Conservation (phyloP, 2,329 filamentous ascomycete genomes). For the Fusarium dimerum region DNA sequence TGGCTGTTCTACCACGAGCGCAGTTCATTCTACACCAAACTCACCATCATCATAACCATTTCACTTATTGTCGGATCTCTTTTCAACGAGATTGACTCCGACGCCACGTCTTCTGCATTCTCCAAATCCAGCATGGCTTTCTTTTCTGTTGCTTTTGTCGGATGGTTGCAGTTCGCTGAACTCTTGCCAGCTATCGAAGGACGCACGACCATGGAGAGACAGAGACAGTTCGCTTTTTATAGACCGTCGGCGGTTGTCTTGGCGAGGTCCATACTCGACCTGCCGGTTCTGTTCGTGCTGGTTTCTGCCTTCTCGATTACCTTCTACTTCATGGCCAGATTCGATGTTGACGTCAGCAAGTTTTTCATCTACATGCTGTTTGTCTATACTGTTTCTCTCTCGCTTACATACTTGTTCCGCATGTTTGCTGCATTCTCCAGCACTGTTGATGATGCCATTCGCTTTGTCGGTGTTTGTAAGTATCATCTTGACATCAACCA, state of each 20-base stretch:
- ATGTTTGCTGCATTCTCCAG: slow-evolving; percentile 59
- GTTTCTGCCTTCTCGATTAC: slow-evolving; percentile 68
- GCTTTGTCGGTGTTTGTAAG: slow-evolving; percentile 48
- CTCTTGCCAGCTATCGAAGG: slow-evolving; percentile 76
- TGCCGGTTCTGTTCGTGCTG: slow-evolving; percentile 61
- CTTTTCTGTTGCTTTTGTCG: slow-evolving; percentile 38
- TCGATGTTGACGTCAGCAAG: slow-evolving; percentile 63
- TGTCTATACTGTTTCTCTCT: slow-evolving; percentile 56
- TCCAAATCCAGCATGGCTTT: slow-evolving; percentile 24
- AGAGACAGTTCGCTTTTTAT: slow-evolving; percentile 52
- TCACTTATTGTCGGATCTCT: slow-evolving; percentile 74
- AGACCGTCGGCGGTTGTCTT: slow-evolving; percentile 56
- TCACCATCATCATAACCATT: slow-evolving; percentile 76
- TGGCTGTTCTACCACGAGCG: slow-evolving; percentile 78
- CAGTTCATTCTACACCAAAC: slow-evolving; percentile 74
- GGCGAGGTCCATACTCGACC: slow-evolving; percentile 57
- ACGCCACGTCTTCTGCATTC: slow-evolving; percentile 49
- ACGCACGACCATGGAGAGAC: slow-evolving; percentile 57
- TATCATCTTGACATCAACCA: not conserved
- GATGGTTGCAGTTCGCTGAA: slow-evolving; percentile 73
- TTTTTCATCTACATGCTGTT: slow-evolving; percentile 69
- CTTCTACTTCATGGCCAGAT: slow-evolving; percentile 75
- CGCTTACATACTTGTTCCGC: slow-evolving; percentile 53
- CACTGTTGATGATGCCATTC: slow-evolving; percentile 63
- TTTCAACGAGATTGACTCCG: slow-evolving; percentile 64